Conservation (phyloP, 208 protist genomes). For the Wallacemonas sp. region DNA sequence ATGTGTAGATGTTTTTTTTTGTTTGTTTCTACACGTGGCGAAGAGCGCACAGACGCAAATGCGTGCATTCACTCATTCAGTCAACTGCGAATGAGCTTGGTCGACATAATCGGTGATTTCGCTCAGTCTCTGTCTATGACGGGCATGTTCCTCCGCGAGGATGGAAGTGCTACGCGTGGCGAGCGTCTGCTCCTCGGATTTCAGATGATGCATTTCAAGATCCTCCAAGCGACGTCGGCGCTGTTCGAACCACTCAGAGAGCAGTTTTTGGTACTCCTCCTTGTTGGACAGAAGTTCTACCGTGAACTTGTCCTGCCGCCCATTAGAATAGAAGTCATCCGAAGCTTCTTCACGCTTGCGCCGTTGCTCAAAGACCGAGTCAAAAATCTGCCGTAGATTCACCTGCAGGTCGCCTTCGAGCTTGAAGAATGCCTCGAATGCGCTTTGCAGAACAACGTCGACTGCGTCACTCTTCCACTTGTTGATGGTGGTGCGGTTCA, state of each 20-base stretch:
- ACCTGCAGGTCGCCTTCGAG: constrained; percentile 80
- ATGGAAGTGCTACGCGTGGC: constrained; percentile 41
- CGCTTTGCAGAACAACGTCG: constrained; percentile 71
- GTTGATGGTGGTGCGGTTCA: constrained; percentile 57
- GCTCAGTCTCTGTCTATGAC: constrained; percentile 58
- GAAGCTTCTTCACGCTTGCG: constrained; percentile 32
- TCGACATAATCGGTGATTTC: constrained; percentile 74
- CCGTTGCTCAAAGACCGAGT: constrained; percentile 67
- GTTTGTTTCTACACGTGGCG: too few relatives aligned
- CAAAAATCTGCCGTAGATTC: constrained; percentile 63
- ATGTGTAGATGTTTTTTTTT: too few relatives aligned
- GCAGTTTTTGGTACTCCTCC: constrained; percentile 77
- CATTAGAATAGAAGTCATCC: constrained; percentile 38
- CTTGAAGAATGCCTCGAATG: constrained; percentile 74
- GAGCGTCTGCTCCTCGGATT: constrained; percentile 63
- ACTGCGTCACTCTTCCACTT: constrained; percentile 79
- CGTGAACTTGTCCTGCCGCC: constrained; percentile 37
- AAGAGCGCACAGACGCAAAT: too few relatives aligned
- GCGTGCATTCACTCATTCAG: constrained; percentile 10
- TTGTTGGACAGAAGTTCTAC: constrained; percentile 63
- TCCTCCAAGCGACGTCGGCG: constrained; percentile 76
- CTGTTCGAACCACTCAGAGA: constrained; percentile 81
- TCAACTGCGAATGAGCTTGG: constrained; percentile 23
- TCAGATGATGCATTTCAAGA: constrained; percentile 67
- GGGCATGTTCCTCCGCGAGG: constrained; percentile 52